Evolutionary conservation across 2,329 filamentous ascomycete genomes (phyloP).

Genomic region (Monilinia vaccinii-corymbosi): DNA sequence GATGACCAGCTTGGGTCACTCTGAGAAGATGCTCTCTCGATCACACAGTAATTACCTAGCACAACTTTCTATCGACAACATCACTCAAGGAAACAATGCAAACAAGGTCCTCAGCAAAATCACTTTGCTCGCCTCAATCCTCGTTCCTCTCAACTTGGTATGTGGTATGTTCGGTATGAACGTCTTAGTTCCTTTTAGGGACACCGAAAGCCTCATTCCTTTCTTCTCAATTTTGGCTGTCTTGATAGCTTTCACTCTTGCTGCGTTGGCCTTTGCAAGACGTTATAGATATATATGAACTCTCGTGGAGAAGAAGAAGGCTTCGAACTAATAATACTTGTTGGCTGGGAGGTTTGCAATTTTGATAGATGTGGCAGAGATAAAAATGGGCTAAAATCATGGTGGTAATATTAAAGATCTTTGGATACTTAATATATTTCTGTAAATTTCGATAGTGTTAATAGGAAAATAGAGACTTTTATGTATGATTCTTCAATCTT

Average conservation of each 20-base stretch:
- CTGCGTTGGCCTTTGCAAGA: conserved; percentile 21
- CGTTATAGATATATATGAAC: conserved; percentile 26
- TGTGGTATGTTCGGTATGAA: conserved; percentile 68
- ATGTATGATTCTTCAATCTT: neutral
- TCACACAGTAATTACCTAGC: conserved; percentile 95
- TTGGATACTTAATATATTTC: conserved; percentile 1
- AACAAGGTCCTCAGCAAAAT: conserved; percentile 92
- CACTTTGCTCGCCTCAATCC: conserved; percentile 83
- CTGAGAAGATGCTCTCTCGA: conserved; percentile 93
- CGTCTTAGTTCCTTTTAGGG: conserved; percentile 58
- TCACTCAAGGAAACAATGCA: conserved; percentile 76
- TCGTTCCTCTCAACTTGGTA: conserved; percentile 92
- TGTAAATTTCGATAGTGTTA: neutral
- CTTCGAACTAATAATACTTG: neutral
- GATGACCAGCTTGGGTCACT: conserved; percentile 93
- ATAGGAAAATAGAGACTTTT: neutral
- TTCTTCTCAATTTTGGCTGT: conserved; percentile 53
- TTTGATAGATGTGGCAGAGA: neutral
- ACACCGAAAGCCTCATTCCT: conserved; percentile 38
- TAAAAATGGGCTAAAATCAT: neutral
- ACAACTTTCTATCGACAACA: conserved; percentile 85
- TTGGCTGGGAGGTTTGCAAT: neutral
- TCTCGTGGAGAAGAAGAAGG: neutral
- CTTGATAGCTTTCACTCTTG: conserved; percentile 42
- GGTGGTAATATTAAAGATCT: neutral